Evolutionary conservation across 2,329 filamentous ascomycete species (phyloP).

Genomic region (Gaeumannomyces tritici): DNA sequence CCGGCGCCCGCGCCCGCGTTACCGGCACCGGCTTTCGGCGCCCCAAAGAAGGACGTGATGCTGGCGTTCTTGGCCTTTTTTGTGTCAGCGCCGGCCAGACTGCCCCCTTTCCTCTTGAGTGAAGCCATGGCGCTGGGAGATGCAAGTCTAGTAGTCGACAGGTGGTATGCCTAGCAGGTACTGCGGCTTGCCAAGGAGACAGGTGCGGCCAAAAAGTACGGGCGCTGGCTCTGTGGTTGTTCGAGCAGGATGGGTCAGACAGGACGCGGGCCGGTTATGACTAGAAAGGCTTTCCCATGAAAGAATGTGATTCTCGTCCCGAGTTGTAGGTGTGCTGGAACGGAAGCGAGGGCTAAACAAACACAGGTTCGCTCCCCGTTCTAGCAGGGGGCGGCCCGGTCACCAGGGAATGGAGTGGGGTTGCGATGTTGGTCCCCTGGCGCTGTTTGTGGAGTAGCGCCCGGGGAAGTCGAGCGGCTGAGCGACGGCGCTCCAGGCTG

Average conservation of each 20-base stretch:
- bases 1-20: conserved; percentile 7
- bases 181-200: not conserved
- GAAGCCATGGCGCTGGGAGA: conserved; percentile 34
- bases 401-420: not conserved
- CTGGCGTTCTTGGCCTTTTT: conserved; percentile 71
- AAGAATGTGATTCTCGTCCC: not conserved
- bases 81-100: conserved; percentile 34
- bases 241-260: not conserved
- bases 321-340: not conserved
- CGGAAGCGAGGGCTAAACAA: not conserved
- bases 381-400: not conserved
- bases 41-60: conserved; percentile 84
- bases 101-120: conserved; percentile 57
- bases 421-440: not conserved
- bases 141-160: not conserved
- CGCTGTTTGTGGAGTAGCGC: not conserved
- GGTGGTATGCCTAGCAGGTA: not conserved
- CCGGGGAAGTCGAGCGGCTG: not conserved
- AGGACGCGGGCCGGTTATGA: not conserved
- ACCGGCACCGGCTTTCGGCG: conserved; percentile 40
- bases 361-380: not conserved
- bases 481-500: not conserved
- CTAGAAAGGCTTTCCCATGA: not conserved
- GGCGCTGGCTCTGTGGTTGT: not conserved
- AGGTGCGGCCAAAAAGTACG: not conserved